Base-by-base conservation (phyloP, 768 basidiomycete species). In the Leucogyrophana mollusca region DNA sequence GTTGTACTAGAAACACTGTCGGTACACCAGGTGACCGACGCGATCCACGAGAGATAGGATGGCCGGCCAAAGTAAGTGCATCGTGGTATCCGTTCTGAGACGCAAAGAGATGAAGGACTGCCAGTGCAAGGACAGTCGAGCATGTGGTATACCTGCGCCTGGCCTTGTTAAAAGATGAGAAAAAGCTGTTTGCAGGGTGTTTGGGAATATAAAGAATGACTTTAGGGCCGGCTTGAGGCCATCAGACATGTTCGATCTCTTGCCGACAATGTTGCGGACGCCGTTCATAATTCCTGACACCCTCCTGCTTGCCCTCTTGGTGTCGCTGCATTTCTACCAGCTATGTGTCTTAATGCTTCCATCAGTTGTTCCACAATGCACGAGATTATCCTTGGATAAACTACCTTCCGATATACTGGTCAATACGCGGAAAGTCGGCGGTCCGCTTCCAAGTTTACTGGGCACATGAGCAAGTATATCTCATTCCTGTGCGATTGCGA, bases 11-110 rank as follows among this genome's bases (percentile, higher is more conserved):
- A 52, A 76, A 2, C 13, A 10, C n/a, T 69, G 71, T 78, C 49
- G 74, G 72, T 73, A 72, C 78, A 77, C 78, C 72, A 79, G 82
- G 82, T 85, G 83, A 83, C 83, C 71, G 73, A 72, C 49, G 53
- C 30, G 72, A 70, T 66, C 78, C 76, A 76, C 56, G 55, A 54
- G 22, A 57, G 56, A 55, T 62, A 70, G 73, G 72, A 76, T 67
- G 73, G 56, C 65, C 76, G 66, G 83, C 82, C 83, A 80, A 83
- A 79, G 76, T 53, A 37, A 73, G 74, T 73, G 76, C 58, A 77
- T 61, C 77, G 54, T 62, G 27, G 6, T 24, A 45, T 50, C 69
- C 56, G n/a, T 51, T 85, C 78, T 84, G 66, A 83, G 82, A 78
- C 75, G 57, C 64, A 60, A 55, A 43, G 56, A 53, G 77, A 78